Evolutionary conservation across 805 yeast genomes (phyloP).

Genomic region (Barnettozyma siamensis): DNA sequence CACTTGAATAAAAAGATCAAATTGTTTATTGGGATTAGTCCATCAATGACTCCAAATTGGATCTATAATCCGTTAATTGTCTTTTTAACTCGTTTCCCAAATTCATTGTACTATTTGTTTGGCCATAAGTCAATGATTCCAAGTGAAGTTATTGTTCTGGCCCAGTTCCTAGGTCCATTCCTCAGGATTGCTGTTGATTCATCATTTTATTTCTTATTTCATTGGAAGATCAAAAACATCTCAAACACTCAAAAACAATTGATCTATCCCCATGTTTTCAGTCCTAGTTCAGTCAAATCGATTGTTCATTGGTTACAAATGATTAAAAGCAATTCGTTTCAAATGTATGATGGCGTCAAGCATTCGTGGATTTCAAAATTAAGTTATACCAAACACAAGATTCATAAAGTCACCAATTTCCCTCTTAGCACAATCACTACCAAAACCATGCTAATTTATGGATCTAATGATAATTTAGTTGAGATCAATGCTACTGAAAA

Average conservation of each 20-base stretch:
- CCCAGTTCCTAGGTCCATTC: conserved; percentile 69
- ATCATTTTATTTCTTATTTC: conserved; percentile 61
- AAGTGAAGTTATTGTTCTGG: conserved; percentile 71
- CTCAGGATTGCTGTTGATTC: conserved; percentile 67
- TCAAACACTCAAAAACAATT: conserved; percentile 64
- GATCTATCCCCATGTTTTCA: conserved; percentile 82
- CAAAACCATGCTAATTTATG: conserved; percentile 66
- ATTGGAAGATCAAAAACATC: conserved; percentile 77
- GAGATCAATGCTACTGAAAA: conserved; percentile 57
- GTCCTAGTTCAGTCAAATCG: conserved; percentile 85
- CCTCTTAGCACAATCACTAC: conserved; percentile 49
- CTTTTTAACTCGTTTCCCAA: conserved; percentile 70
- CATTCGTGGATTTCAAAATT: conserved; percentile 6
- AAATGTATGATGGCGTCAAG: conserved; percentile 73
- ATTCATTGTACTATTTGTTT: conserved; percentile 63
- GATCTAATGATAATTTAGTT: conserved; percentile 63
- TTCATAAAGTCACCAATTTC: conserved; percentile 42
- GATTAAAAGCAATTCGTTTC: conserved; percentile 68
- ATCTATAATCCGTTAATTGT: conserved; percentile 72
- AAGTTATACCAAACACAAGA: conserved; percentile 2
- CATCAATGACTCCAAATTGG: conserved; percentile 91
- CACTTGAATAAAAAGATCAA: conserved; percentile 50
- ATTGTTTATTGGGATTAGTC: conserved; percentile 76
- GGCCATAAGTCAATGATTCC: conserved; percentile 73
- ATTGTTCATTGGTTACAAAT: conserved; percentile 98